Percentiles rank a stretch among this genome's conserved stretches.
Conservation (phyloP, 202 grass and related monocot species). For the Brachypodium distachyon region DNA sequence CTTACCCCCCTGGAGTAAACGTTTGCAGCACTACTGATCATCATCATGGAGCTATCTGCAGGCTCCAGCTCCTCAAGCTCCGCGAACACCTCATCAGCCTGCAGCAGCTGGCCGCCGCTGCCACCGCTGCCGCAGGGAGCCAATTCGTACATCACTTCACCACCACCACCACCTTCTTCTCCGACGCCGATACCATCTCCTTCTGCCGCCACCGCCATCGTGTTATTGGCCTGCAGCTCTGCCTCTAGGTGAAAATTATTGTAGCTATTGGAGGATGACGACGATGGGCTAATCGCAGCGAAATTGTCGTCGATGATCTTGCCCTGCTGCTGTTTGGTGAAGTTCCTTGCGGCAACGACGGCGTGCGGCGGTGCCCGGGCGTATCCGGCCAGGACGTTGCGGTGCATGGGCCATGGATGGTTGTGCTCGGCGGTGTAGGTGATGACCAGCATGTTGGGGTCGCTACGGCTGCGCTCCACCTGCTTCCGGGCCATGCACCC, state of each 20-base stretch:
- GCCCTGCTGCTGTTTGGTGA: neutral
- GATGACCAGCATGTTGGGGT: slow-evolving; percentile 69
- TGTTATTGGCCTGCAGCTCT: neutral
- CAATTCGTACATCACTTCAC: neutral
- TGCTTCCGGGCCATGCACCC: slow-evolving; percentile 65
- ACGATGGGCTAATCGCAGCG: neutral
- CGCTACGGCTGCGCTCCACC: slow-evolving; percentile 68
- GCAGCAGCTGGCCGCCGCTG: too few relatives aligned
- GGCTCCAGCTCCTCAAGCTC: slow-evolving; percentile 41
- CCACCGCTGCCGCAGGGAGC: neutral
- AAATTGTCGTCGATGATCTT: neutral
- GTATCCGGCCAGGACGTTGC: slow-evolving; percentile 57
- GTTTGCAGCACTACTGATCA: slow-evolving; percentile 10
- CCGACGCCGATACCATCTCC: neutral
- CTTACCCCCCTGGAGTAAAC: slow-evolving; percentile 21
- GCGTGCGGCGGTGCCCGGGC: slow-evolving; percentile 27
- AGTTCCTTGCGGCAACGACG: slow-evolving; percentile 10
- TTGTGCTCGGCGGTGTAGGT: slow-evolving; percentile 75
- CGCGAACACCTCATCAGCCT: slow-evolving; percentile 42
- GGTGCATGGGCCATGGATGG: slow-evolving; percentile 71
- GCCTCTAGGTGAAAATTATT: neutral
- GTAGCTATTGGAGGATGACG: neutral
- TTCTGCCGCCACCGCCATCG: neutral
- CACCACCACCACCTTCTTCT: neutral
- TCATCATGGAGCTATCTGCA: neutral